Conservation (phyloP, 257 asterid genomes). For the Cynanchum wilfordii region DNA sequence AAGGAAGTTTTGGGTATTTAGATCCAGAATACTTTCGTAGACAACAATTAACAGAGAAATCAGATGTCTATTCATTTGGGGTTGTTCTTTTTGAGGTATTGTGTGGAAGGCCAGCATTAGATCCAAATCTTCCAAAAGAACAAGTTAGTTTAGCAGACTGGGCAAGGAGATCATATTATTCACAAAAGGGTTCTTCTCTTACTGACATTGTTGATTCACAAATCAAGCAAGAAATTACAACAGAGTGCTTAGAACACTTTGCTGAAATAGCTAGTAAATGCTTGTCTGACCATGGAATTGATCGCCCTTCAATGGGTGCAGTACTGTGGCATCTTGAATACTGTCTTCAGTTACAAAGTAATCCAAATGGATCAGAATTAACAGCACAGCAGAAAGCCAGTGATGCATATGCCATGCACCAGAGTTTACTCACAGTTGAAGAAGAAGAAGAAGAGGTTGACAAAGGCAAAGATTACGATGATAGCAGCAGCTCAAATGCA, state of each 20-base stretch:
- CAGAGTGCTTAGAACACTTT: constrained; percentile 47
- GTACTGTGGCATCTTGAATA: constrained; percentile 70
- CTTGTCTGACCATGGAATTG: constrained; percentile 46
- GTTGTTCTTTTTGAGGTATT: constrained; percentile 64
- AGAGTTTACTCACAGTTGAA: constrained; percentile 26
- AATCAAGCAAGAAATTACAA: constrained; percentile 32
- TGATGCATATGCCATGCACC: constrained; percentile 32
- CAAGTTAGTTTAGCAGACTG: constrained; percentile 70
- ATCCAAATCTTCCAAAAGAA: constrained; percentile 46
- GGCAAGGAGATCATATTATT: constrained; percentile 34
- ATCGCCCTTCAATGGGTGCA: constrained; percentile 72
- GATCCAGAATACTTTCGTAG: constrained; percentile 73
- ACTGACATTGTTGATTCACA: constrained; percentile 42
- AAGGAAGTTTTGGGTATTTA: constrained; percentile 78
- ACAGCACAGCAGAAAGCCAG: constrained; percentile 35
- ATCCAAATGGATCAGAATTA: constrained; percentile 28
- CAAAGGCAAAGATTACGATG: constrained; percentile 8
- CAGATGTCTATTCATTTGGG: constrained; percentile 75
- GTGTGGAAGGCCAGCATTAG: constrained; percentile 63
- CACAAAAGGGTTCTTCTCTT: constrained; percentile 19
- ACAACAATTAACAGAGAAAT: constrained; percentile 69
- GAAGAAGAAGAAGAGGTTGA: constrained; percentile 31
- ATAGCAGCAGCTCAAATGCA: constrained; percentile 13
- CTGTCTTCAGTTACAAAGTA: constrained; percentile 39
- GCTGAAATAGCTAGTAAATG: constrained; percentile 53